Percentiles rank a stretch among this genome's conserved stretches.
Evolutionary conservation across 2,329 filamentous ascomycete genomes (phyloP).

Genomic region (Monosporascus cannonballus): DNA sequence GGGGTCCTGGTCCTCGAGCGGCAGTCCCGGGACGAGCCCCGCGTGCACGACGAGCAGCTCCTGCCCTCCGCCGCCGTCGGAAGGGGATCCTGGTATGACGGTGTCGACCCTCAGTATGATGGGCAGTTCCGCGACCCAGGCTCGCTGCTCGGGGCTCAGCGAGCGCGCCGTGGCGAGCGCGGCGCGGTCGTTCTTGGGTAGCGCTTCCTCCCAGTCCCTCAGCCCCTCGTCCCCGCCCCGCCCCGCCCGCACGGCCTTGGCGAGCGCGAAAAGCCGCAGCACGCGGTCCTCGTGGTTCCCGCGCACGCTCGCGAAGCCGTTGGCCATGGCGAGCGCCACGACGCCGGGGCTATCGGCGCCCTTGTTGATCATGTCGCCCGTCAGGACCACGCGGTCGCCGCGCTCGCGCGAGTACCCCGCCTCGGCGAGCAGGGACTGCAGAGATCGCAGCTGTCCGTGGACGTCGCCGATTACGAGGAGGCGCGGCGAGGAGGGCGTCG

Average conservation of each 20-base stretch:
- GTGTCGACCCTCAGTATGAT: slow-evolving; percentile 71
- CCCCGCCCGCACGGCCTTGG: slow-evolving; percentile 40
- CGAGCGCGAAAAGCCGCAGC: slow-evolving; percentile 32
- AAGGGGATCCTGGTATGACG: slow-evolving; percentile 28
- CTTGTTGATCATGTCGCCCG: slow-evolving; percentile 78
- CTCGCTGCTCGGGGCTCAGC: slow-evolving; percentile 51
- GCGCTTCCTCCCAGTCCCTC: slow-evolving; percentile 11
- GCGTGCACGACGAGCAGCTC: slow-evolving; percentile 76
- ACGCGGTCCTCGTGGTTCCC: slow-evolving; percentile 91
- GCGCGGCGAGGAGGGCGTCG: slow-evolving; percentile 37
- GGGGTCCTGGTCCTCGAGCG: slow-evolving; percentile 65
- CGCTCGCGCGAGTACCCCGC: slow-evolving; percentile 51
- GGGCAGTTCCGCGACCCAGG: slow-evolving; percentile 66
- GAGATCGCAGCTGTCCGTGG: slow-evolving; percentile 73
- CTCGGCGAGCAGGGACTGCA: slow-evolving; percentile 60
- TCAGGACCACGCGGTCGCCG: slow-evolving; percentile 68
- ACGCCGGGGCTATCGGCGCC: slow-evolving; percentile 78
- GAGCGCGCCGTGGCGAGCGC: slow-evolving; percentile 52
- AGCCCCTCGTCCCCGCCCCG: slow-evolving; percentile 17
- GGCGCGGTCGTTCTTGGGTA: slow-evolving; percentile 28
- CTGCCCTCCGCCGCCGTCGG: slow-evolving; percentile 34
- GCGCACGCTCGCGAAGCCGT: slow-evolving; percentile 75
- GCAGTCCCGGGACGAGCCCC: slow-evolving; percentile 72
- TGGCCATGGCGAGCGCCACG: slow-evolving; percentile 64
- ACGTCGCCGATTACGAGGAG: slow-evolving; percentile 86